phyloP scores from a whole-genome alignment of 805 yeast genomes.

The Cyberlindnera nakhonratchasimensis region DNA sequence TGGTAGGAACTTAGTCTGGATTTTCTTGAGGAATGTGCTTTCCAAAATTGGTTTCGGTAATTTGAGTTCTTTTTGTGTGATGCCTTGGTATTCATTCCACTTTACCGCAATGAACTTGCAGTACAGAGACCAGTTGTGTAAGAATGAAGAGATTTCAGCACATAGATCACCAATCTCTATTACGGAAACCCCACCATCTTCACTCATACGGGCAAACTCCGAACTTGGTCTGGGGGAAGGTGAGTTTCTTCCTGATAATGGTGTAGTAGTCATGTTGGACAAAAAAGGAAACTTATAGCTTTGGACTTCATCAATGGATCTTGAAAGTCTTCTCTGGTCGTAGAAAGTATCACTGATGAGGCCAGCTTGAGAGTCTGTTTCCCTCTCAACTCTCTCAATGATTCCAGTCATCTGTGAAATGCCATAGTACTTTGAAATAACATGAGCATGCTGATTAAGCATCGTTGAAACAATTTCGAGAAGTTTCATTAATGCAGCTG shows the following conservation, averaged over 20 bases:
- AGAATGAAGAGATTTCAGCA: conserved; percentile 68
- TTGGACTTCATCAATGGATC: conserved; percentile 50
- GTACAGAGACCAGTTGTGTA: conserved; percentile 84
- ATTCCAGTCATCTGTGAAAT: conserved; percentile 57
- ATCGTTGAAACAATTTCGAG: conserved; percentile 84
- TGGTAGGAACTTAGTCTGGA: conserved; percentile 50
- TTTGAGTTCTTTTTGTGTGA: conserved; percentile 27
- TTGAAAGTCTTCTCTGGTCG: conserved; percentile 63
- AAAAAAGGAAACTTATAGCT: conserved; percentile 49
- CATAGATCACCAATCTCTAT: conserved; percentile 63
- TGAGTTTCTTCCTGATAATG: conserved; percentile 12
- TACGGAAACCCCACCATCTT: conserved; percentile 45
- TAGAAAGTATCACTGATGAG: conserved; percentile 81
- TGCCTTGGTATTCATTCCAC: conserved; percentile 49
- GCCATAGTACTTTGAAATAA: conserved; percentile 75
- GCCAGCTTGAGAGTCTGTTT: conserved; percentile 91
- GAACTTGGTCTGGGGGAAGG: conserved; percentile 27
- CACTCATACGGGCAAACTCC: conserved; percentile 30
- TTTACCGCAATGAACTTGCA: conserved; percentile 66
- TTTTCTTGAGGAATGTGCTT: conserved; percentile 54
- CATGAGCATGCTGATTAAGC: conserved; percentile 78
- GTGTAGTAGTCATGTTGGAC: conserved; percentile 6
- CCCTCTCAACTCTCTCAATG: conserved; percentile 71
- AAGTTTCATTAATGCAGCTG: conserved; percentile 59
- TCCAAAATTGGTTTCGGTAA: conserved; percentile 51